Evolutionary conservation across 208 protist genomes (phyloP).

Genomic region (Novymonas esmeraldas): DNA sequence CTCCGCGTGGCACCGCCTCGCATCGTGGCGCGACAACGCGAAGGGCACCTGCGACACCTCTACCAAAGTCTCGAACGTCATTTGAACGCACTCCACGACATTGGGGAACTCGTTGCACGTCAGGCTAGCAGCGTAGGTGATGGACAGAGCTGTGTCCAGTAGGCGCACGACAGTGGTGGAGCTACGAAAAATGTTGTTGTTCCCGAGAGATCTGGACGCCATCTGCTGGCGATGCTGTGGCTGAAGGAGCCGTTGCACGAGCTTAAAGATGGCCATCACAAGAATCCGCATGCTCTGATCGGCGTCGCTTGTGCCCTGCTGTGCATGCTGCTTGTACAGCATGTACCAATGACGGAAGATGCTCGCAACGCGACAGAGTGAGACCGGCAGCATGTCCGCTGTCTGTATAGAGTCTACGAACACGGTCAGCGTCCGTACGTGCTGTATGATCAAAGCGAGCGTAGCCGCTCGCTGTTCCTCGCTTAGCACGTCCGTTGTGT

Average conservation of each 20-base stretch:
- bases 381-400: too few relatives aligned
- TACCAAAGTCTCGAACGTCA: not conserved
- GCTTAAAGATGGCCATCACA: not conserved
- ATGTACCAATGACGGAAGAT: not conserved
- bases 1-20: slow-evolving; percentile 2
- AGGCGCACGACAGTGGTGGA: too few relatives aligned
- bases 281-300: slow-evolving; percentile 2
- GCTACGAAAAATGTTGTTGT: too few relatives aligned
- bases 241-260: not conserved
- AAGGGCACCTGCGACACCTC: not conserved
- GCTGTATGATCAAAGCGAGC: too few relatives aligned
- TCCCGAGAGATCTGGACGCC: too few relatives aligned
- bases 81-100: not conserved
- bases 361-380: too few relatives aligned
- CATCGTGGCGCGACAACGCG: not conserved
- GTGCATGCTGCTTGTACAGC: not conserved
- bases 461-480: too few relatives aligned
- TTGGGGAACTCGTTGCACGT: slow-evolving; percentile 3
- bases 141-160: too few relatives aligned
- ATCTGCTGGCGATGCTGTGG: not conserved
- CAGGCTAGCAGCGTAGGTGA: slow-evolving; percentile 6
- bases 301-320: not conserved
- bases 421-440: too few relatives aligned
- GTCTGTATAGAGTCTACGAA: too few relatives aligned
- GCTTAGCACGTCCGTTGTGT: too few relatives aligned